Evolutionary conservation across 23 red algal species (phyloP), one percentile per base, ranked within the genome.

Genomic region (Pyropia yezoensis): DNA sequence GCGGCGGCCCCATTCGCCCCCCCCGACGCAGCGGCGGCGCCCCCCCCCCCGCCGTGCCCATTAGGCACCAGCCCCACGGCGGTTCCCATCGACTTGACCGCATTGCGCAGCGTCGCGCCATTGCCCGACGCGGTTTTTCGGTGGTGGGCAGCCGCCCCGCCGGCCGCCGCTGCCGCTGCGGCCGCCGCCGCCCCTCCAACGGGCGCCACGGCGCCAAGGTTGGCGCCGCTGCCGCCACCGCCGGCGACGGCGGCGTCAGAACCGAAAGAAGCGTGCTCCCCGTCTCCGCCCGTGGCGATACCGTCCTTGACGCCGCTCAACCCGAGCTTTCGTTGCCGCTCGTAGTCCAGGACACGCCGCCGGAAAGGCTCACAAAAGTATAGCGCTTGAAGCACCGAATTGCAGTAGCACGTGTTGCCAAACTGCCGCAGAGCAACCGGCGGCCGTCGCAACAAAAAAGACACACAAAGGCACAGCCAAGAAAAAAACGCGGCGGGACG

Each of bases 281-380:
- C 39, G 24, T 63, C 58, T 24, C 52, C 52, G 50, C 53, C 29
- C 49, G 58, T 56, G 57, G 69, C 68, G 59, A 64, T 33, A 6
- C 80, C 57, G 15, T 63, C 70, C 29, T 58, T 33, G 55, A 22
- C 55, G 7, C 13, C 24, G 18, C 24, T 22, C 55, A 22, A 2
- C 55, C 24, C 24, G 13, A 9, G 12, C 33, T 75, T 61, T 22
- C 60, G 62, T 50, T 69, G 66, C 47, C 63, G 52, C 8, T 72
- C 49, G 47, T 87, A 76, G 23, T 87, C 54, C 30, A 96, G 30
- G 18, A 96, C 34, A 1, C 70, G 63, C n/a, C 69, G 70, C 28
- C 92, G 79, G 74, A 96, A 96, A 27, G 92, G 92, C 53, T 89
- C 87, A 49, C 92, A 96, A 30, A 89, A 96, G 67, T 96, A 96